Evolutionary conservation across 345 rosid species (phyloP), one percentile per base, ranked within the genome.

Genomic region (Hibiscus syriacus): DNA sequence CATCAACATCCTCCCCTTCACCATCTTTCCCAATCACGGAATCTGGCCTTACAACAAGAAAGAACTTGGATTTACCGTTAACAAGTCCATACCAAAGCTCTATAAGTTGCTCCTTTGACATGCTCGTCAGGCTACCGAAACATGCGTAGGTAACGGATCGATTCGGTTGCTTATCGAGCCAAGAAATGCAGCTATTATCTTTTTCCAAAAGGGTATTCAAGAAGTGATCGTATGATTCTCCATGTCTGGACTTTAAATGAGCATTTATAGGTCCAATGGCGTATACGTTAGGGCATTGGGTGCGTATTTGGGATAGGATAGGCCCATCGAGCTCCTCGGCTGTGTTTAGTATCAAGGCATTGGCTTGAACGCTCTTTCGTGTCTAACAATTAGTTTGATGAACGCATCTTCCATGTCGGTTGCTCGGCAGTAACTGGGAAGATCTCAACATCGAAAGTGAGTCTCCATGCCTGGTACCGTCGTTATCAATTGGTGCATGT

Each of bases 1-100:
- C n/a, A n/a, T n/a, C 80, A n/a, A 58, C 22, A 30, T 54, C 78
- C 48, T n/a, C 29, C 66, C 54, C 77, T 0, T 69, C 62, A 34
- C 57, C 65, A 2, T 4, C 60, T 22, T 61, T 30, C 1, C 66
- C 74, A 0, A 19, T 59, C 19, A 80, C 71, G 0, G 74, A 76
- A 52, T 74, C 76, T 1, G 70, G 76, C 54, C 86, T 67, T 2
- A 80, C 67, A 27, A 82, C 89, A 88, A 90, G 84, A 66, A 29
- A 5, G 32, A 85, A 84, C 43, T 76, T 36, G 46, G 58, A 62
- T n/a, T 76, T 67, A 0, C 80, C 75, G 71, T n/a, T n/a, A n/a
- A n/a, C n/a, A n/a, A n/a, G n/a, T 1, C 87, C 89, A 41, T 57
- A 70, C 74, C 87, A 87, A 20, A 84, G 17, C 76, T 86, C 90